Conservation (phyloP, 805 yeast species). For the Scheffersomyces ergatensis region DNA sequence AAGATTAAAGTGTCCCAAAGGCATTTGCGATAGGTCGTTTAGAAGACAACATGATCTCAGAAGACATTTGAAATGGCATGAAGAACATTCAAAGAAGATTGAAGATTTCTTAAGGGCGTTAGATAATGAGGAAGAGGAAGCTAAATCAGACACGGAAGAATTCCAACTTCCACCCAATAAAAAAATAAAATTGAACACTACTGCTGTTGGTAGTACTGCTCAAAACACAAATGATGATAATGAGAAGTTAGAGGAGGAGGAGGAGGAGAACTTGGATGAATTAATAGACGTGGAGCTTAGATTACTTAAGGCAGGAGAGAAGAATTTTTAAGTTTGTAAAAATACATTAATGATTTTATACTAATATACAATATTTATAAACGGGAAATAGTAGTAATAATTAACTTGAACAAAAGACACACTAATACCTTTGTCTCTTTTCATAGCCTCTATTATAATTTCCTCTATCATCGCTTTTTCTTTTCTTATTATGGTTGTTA, state of each 20-base stretch:
- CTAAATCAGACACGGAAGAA: not conserved
- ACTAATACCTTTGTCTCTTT: conserved; percentile 27
- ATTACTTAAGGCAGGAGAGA: conserved; percentile 16
- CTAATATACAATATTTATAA: not conserved
- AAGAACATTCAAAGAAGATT: conserved; percentile 26
- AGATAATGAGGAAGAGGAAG: conserved; percentile 9
- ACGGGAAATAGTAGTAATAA: not conserved
- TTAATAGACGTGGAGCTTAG: conserved; percentile 22
- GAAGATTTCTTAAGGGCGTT: conserved; percentile 26
- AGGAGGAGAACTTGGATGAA: conserved; percentile 19
- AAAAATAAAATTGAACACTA: not conserved
- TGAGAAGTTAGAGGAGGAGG: not conserved
- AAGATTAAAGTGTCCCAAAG: conserved; percentile 44
- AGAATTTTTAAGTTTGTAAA: not conserved
- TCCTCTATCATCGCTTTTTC: conserved; percentile 17
- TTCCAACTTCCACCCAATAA: conserved; percentile 5
- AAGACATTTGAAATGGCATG: conserved; percentile 56
- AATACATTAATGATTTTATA: not conserved
- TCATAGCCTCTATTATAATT: conserved; percentile 21
- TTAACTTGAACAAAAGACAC: not conserved
- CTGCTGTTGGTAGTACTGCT: not conserved
- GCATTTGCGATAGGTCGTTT: conserved; percentile 53
- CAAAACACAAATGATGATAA: conserved; percentile 8
- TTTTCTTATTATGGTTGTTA: conserved; percentile 19
- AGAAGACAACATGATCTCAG: conserved; percentile 45